Conservation (phyloP, 441 rosid genomes). For the Corymbia calophylla region DNA sequence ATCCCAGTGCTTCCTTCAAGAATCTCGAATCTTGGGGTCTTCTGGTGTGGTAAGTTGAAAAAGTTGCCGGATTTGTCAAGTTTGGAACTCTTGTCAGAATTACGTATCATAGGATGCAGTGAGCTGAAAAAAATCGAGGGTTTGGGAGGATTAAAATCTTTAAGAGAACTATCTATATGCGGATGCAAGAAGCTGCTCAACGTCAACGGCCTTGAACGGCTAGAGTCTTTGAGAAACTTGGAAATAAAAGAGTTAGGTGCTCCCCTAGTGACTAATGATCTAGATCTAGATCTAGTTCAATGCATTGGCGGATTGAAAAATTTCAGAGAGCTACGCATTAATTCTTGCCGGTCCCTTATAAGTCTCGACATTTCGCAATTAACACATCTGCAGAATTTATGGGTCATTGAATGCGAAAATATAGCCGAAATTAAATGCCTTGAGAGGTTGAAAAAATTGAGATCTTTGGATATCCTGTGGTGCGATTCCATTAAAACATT, state of each 20-base stretch:
- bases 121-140: accelerated
- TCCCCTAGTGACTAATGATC: neutral
- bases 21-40: accelerated
- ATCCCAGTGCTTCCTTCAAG: neutral
- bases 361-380: neutral
- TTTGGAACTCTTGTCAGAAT: accelerated
- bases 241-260: neutral
- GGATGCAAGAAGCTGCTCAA: too few species aligned
- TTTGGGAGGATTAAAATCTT: too few species aligned
- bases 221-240: neutral
- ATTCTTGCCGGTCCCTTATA: neutral
- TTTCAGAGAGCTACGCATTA: accelerated
- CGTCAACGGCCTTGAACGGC: too few species aligned
- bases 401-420: neutral
- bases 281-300: neutral
- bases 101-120: accelerated
- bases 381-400: neutral
- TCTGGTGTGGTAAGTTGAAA: accelerated
- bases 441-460: neutral
- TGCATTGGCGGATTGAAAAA: neutral
- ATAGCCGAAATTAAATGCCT: neutral
- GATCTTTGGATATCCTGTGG: accelerated
- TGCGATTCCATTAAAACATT: neutral
- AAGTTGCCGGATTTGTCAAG: neutral
- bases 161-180: too few species aligned